phyloP scores from a whole-genome alignment of 495 filamentous ascomycete genomes.

The Penicillium cataractarum region DNA sequence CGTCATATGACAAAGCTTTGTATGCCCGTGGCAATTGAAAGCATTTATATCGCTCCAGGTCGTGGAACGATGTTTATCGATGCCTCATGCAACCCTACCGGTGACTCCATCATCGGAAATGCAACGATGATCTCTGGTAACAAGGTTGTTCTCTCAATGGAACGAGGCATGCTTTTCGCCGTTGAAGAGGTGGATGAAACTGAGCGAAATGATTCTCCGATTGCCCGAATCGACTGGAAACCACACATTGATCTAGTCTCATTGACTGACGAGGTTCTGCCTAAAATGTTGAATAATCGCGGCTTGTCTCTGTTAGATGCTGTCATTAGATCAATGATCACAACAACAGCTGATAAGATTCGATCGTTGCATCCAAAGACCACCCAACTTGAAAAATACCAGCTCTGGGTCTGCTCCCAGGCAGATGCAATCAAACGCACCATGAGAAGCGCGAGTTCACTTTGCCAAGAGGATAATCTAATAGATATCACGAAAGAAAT shows the following conservation, averaged over 20 bases:
- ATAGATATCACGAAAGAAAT: neutral
- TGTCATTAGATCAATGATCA: neutral
- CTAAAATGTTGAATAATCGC: neutral
- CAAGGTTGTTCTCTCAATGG: conserved; percentile 1
- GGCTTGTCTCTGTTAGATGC: neutral
- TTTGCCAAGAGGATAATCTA: conserved; percentile 1
- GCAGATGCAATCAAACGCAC: neutral
- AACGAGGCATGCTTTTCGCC: neutral
- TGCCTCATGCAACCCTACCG: neutral
- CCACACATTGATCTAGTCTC: neutral
- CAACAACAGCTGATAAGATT: neutral
- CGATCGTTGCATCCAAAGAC: neutral
- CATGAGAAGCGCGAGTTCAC: neutral
- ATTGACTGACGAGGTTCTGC: neutral
- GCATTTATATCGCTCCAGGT: conserved; percentile 1
- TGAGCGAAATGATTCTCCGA: neutral
- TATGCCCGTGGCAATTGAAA: conserved; percentile 8
- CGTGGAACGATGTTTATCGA: neutral
- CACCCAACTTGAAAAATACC: neutral
- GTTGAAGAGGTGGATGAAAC: neutral
- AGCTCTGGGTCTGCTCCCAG: neutral
- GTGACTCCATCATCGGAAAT: neutral
- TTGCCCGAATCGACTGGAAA: conserved; percentile 1
- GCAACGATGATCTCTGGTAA: neutral
- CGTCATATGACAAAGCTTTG: neutral